A percentile compares a stretch with the other conserved stretches of the same genome.
Conservation (phyloP, 345 rosid genomes). For the Arabidopsis suecica region DNA sequence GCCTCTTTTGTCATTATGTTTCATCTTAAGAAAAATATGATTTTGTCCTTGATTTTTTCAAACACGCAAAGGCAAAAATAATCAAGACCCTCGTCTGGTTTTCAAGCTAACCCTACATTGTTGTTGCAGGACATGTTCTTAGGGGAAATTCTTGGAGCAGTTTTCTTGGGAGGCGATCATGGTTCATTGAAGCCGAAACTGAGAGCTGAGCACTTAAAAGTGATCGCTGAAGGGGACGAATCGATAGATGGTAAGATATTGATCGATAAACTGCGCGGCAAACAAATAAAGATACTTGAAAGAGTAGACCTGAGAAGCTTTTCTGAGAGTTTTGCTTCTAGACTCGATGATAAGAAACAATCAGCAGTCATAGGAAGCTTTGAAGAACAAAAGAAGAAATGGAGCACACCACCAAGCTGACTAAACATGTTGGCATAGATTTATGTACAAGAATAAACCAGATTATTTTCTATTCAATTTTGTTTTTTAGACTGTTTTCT, state of each 20-base stretch:
- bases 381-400: conserved; percentile 67
- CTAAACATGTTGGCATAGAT: not conserved
- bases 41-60: not conserved
- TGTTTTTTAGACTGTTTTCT: not conserved
- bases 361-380: conserved; percentile 80
- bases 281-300: conserved; percentile 53
- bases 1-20: not conserved
- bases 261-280: conserved; percentile 53
- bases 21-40: not conserved
- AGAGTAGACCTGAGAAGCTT: conserved; percentile 51
- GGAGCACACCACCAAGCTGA: conserved; percentile 55
- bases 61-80: not conserved
- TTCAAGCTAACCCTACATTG: conserved; percentile 13
- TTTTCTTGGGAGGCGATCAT: conserved; percentile 54
- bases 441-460: conserved; percentile 1
- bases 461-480: not conserved
- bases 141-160: conserved; percentile 86
- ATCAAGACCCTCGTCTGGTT: conserved; percentile 5
- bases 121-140: conserved; percentile 68
- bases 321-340: conserved; percentile 52
- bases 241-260: conserved; percentile 61
- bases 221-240: conserved; percentile 61
- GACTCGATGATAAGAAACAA: conserved; percentile 56
- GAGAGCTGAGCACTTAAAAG: conserved; percentile 51
- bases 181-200: conserved; percentile 51